Conservation (phyloP, 1,284 basidiomycete species). For the Fomitopsis schrenkii region DNA sequence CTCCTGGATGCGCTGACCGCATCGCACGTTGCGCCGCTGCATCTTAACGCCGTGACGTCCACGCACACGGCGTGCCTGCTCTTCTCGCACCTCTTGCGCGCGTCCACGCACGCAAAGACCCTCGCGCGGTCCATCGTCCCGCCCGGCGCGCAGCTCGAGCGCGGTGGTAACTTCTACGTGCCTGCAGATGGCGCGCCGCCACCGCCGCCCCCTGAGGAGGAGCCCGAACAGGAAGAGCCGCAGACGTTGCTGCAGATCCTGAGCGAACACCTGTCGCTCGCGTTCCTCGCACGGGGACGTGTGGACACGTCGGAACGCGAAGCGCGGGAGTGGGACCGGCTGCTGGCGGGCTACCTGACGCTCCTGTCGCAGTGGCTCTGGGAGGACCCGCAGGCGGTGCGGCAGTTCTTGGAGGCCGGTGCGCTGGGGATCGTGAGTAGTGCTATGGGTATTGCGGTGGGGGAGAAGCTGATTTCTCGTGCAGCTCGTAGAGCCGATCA, state of each 20-base stretch:
- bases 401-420: conserved; percentile 87
- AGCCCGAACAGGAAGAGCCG: conserved; percentile 51
- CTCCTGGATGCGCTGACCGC: conserved; percentile 60
- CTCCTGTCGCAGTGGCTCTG: conserved; percentile 93
- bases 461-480: neutral
- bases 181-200: conserved; percentile 58
- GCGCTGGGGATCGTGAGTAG: conserved; percentile 83
- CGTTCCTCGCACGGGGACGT: conserved; percentile 64
- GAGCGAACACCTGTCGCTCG: conserved; percentile 67
- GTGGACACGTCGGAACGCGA: conserved; percentile 66
- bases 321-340: conserved; percentile 82
- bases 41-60: conserved; percentile 49
- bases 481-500: conserved; percentile 91
- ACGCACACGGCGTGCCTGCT: conserved; percentile 67
- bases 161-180: conserved; percentile 59
- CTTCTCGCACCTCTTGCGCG: conserved; percentile 67
- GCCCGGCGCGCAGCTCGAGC: conserved; percentile 30
- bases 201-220: conserved; percentile 23
- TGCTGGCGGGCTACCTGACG: conserved; percentile 84
- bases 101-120: conserved; percentile 70
- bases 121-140: conserved; percentile 71
- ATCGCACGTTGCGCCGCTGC: conserved; percentile 51
- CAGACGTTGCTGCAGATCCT: conserved; percentile 70
- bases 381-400: conserved; percentile 87
- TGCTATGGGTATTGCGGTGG: neutral